Base-by-base conservation (phyloP, 768 basidiomycete species). In the Hericium rajendrae region DNA sequence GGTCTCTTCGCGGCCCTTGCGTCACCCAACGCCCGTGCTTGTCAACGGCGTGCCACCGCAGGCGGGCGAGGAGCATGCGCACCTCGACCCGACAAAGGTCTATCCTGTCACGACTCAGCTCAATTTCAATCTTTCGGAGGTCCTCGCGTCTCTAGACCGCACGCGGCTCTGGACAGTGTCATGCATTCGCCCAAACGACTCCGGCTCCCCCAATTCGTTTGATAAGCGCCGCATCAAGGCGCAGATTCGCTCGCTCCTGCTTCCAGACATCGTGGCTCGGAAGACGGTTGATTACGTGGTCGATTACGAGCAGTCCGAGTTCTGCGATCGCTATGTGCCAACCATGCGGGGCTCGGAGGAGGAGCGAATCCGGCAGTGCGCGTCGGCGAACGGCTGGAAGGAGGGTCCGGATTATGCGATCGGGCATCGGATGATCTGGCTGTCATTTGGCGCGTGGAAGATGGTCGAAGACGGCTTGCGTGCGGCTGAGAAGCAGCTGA, bases 101-200 rank as follows among this genome's bases (percentile, higher is more conserved):
- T 88, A 91, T 60, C 80, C 89, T 4, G 80, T 91, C 20, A 86
- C 88, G 3, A 79, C 86, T 0, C 93, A 95, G 65, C 70, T 93
- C 61, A 91, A 92, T 67, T 79, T 81, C 63, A 83, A 81, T 1
- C 77, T 94, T 43, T 85, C 86, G 22, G 84, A 88, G 61, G 70
- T 94, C 16, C 78, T 92, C 46, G 65, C 74, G 6, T 77, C 75
- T 38, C 69, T 92, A 24, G 84, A 88, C 61, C 74, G 75, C 20
- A 81, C 84, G 1, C 78, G 73, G 2, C 64, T 85, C 4, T 94
- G 91, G 91, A 83, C 82, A 0, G 74, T 94, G 6, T 78, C 82
- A 0, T 93, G 91, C 61, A 83, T 95, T 57, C 84, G 91, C 2
- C 93, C 93, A 2, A 94, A 94, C 71, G 93, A 94, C 67, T 92